A percentile compares a stretch with the other conserved stretches of the same genome.
Evolutionary conservation across 306 rosid species (phyloP).

Genomic region (Vigna nakashimae): DNA sequence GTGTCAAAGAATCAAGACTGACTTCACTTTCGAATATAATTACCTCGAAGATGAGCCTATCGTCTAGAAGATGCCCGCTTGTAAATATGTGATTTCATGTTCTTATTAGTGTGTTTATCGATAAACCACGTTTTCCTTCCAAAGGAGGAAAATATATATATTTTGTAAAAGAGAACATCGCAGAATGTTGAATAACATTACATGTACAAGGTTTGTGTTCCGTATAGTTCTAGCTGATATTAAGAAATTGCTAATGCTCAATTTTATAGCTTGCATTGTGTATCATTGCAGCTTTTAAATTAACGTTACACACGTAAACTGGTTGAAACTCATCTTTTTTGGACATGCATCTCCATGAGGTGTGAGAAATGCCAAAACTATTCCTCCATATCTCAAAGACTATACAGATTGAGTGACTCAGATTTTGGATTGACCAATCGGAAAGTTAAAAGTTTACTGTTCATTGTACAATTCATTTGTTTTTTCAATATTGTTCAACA

Average conservation of each 20-base stretch:
- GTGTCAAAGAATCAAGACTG: slow-evolving; percentile 93
- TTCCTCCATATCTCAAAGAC: too few species aligned
- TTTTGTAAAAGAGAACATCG: neutral
- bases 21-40: slow-evolving; percentile 86
- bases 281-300: neutral
- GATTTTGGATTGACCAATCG: too few species aligned
- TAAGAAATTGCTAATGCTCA: neutral
- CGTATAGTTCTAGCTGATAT: neutral
- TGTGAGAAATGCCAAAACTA: too few species aligned
- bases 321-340: neutral
- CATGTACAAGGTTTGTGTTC: neutral
- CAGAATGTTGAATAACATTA: slow-evolving; percentile 22
- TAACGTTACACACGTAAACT: neutral
- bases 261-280: neutral
- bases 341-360: too few species aligned
- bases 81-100: slow-evolving; percentile 38
- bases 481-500: too few species aligned
- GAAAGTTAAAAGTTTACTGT: too few species aligned
- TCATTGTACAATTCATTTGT: too few species aligned
- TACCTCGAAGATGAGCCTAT: slow-evolving; percentile 88
- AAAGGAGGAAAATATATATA: neutral
- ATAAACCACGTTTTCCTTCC: neutral
- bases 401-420: too few species aligned
- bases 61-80: slow-evolving; percentile 39
- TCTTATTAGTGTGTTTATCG: slow-evolving; percentile 19